phyloP scores from a whole-genome alignment of 2,329 filamentous ascomycete genomes.

The Ceratocystis variospora region DNA sequence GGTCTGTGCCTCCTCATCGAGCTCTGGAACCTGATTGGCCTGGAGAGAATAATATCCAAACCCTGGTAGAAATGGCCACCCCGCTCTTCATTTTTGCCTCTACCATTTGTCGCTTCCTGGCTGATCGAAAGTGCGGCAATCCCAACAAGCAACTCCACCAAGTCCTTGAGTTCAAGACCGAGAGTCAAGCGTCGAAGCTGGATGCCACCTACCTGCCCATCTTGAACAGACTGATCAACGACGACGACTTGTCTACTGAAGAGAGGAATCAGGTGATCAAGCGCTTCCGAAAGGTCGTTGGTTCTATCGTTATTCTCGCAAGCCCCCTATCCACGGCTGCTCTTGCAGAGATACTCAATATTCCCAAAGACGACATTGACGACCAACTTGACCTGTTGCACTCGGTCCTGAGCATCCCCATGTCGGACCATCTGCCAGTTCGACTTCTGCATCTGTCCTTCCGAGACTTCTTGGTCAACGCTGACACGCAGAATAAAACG shows the following conservation, averaged over 20 bases:
- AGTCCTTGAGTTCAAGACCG: neutral
- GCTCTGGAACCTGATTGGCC: neutral
- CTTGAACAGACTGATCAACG: neutral
- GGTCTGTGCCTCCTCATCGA: neutral
- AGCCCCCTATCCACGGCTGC: neutral
- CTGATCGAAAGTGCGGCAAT: neutral
- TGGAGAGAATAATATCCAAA: neutral
- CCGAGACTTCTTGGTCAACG: neutral
- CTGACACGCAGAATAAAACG: neutral
- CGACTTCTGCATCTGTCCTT: neutral
- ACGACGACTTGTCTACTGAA: neutral
- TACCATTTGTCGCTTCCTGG: neutral
- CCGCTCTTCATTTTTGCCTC: neutral
- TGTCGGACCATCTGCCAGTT: neutral
- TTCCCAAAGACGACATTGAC: neutral
- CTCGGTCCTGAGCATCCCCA: neutral
- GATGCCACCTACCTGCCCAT: neutral
- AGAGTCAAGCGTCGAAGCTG: neutral
- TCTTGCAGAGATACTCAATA: neutral
- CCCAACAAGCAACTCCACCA: neutral
- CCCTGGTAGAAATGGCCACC: neutral
- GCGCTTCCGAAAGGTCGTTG: neutral
- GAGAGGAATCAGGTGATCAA: neutral
- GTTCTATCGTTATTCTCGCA: neutral
- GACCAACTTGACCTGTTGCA: neutral